Base-by-base conservation (phyloP, 768 basidiomycete species). In the Suillus ampliporus region DNA sequence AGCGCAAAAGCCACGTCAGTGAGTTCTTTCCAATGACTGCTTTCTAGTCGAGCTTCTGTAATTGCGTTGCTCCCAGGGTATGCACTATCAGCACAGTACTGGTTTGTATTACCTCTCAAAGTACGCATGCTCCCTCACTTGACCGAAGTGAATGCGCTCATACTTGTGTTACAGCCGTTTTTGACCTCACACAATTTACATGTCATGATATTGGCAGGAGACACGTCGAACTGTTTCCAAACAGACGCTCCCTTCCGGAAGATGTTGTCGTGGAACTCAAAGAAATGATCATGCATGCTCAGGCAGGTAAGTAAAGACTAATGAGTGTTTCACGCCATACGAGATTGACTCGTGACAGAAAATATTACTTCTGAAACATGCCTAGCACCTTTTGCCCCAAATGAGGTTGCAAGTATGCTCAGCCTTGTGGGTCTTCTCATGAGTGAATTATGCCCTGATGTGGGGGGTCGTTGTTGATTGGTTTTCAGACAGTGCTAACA, bases 1-100 rank as follows among this genome's bases (percentile, higher is more conserved):
- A 72, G 10, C 70, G 73, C 1, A 66, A 74, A 15, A 70, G 74
- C 5, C 81, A 83, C 64, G 65, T 84, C 15, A 74, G 85, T 85
- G 58, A 52, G 79, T 63, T 19, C 35, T 31, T 14, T 21, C 6
- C 38, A 10, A 26, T 31, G n/a, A n/a, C n/a, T n/a, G n/a, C 19
- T 59, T n/a, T 26, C 6, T 4, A 11, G 21, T 34, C 40, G 21
- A 59, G 17, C 46, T 60, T 19, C 21, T 46, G 11, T 44, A 10
- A 19, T 56, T 5, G 17, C 2, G 5, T 56, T 5, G 10, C 4
- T 19, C 21, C 5, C 1, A 74, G 73, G 64, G 53, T 57, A 63
- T 50, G 71, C 66, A 46, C 53, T 75, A n/a, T 68, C 72, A 59
- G 56, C 61, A 31, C 69, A 73, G 35, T 75, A 73, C 50, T 75